These are phyloP conservation scores for Melaleuca quinquenervia DNA, from an alignment of 345 rosid species.

Conservation along the genomic window DNA sequence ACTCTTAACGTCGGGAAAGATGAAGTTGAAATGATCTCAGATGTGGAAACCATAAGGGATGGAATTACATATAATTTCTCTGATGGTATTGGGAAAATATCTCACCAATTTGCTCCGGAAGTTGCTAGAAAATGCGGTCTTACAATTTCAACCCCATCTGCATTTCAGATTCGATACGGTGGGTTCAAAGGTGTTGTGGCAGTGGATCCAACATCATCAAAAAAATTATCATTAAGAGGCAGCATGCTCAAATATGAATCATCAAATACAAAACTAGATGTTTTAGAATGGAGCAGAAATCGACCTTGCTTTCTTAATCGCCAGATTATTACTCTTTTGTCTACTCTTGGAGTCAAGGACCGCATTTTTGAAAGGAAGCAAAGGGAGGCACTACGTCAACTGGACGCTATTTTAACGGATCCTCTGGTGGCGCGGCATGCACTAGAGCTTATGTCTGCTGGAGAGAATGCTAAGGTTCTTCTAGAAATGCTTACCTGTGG, in stretches of 20 bases:
- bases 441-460: constrained; percentile 5
- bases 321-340: constrained; percentile 43
- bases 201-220: constrained; percentile 36
- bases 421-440: not conserved
- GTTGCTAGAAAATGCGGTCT: constrained; percentile 31
- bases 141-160: constrained; percentile 14
- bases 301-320: constrained; percentile 55
- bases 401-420: constrained; percentile 10
- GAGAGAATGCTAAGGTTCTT: constrained; percentile 1
- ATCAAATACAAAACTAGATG: constrained; percentile 24
- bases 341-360: constrained; percentile 33
- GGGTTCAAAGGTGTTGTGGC: constrained; percentile 73
- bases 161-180: constrained; percentile 31
- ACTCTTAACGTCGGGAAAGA: constrained; percentile 14
- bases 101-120: constrained; percentile 30
- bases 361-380: constrained; percentile 8
- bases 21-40: constrained; percentile 37
- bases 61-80: constrained; percentile 20
- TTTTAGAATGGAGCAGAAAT: constrained; percentile 37
- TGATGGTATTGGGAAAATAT: constrained; percentile 56
- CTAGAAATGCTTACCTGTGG: constrained; percentile 5
- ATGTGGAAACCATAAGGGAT: constrained; percentile 13
- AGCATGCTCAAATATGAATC: constrained; percentile 29
- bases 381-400: not conserved
- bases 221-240: constrained; percentile 26